Evolutionary conservation across 164 flowering plant species (phyloP).

Genomic region (Vitis riparia): DNA sequence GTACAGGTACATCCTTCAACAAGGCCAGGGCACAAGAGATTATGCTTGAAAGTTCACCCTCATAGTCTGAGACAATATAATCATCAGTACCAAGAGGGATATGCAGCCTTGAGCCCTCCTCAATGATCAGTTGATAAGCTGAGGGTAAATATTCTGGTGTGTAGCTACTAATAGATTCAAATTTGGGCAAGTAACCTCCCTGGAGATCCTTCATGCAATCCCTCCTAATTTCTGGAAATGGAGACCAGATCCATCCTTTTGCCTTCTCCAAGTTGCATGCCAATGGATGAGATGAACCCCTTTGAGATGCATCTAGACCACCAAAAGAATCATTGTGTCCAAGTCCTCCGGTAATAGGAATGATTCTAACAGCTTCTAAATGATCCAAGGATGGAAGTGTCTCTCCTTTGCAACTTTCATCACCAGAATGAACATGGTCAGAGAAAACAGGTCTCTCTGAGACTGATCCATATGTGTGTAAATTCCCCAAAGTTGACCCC

Average conservation of each 20-base stretch:
- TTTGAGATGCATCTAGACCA: slow-evolving; percentile 14
- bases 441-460: neutral
- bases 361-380: slow-evolving; percentile 18
- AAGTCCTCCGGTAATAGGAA: slow-evolving; percentile 25
- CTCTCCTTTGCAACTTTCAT: slow-evolving; percentile 13
- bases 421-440: slow-evolving; percentile 12
- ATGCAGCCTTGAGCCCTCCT: slow-evolving; percentile 68
- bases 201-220: slow-evolving; percentile 50
- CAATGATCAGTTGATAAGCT: slow-evolving; percentile 40
- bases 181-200: slow-evolving; percentile 45
- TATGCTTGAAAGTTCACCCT: slow-evolving; percentile 81
- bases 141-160: slow-evolving; percentile 36
- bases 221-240: slow-evolving; percentile 55
- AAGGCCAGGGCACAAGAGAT: slow-evolving; percentile 81
- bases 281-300: slow-evolving; percentile 12
- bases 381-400: slow-evolving; percentile 7
- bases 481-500: slow-evolving; percentile 4
- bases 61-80: slow-evolving; percentile 64
- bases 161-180: slow-evolving; percentile 37
- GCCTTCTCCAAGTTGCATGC: slow-evolving; percentile 28
- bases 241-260: slow-evolving; percentile 63
- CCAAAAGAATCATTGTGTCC: slow-evolving; percentile 11
- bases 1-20: slow-evolving; percentile 37
- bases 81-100: slow-evolving; percentile 59
- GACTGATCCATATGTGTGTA: neutral